Evolutionary conservation across 352 stramenopile species (phyloP), one percentile per base, ranked within the genome.

Genomic region (Phytophthora citricola): DNA sequence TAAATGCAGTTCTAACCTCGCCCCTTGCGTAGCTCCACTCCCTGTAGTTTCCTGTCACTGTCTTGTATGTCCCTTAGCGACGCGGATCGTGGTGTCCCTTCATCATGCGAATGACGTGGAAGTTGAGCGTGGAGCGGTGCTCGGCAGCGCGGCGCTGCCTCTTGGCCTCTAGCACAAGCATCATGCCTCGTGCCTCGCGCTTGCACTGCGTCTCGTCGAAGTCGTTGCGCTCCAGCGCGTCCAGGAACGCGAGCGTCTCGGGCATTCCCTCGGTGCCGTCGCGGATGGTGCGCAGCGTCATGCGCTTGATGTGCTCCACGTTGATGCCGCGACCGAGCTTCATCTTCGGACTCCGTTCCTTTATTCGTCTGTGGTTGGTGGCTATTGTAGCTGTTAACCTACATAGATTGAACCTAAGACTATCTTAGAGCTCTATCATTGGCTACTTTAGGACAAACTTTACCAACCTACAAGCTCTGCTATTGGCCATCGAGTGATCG

Each of bases 241-340:
- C 83, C 63, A 96, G 86, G 73, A 94, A 96, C n/a, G 83, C 55
- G 34, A 93, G 71, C 67, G 92, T 93, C 79, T 96, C 88, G 10
- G 75, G 65, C 58, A 92, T 80, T 1, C 88, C 86, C 45, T 94
- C 87, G 38, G 75, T 94, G 50, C 81, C 79, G 52, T 95, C 87
- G 67, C 83, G 82, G 55, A 93, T 70, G 14, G 87, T 93, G 66
- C 88, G 88, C 79, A 92, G 79, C 71, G 88, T 96, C 88, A 96
- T 96, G 76, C 87, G 87, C 83, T 94, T 94, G 75, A 96, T 93
- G 69, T 96, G 88, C 76, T 94, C 88, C 68, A 90, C 78, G 56
- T 87, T 91, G 55, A 94, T 79, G 57, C 79, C 83, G 66, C 86
- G 87, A 43, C 80, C 69, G 55, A 94, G 81, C 82, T 92, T 94